Evolutionary conservation across 176 grass and related monocot genomes (phyloP).

Genomic region (bread wheat (Triticum aestivum)): DNA sequence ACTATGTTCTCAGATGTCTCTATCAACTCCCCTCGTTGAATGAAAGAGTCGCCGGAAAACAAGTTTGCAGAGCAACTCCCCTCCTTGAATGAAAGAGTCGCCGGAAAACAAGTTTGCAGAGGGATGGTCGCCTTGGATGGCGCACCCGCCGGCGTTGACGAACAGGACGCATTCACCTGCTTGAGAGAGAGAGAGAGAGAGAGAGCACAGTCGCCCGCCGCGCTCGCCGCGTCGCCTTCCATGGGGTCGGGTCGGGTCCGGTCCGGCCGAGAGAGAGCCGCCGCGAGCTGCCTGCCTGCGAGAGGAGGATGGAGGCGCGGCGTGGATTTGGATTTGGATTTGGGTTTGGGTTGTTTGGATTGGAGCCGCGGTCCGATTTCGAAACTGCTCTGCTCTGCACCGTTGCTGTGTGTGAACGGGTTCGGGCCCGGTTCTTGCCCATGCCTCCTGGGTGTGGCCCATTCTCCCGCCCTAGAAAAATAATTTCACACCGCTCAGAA

Average conservation of each 20-base stretch:
- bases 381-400: too few relatives aligned
- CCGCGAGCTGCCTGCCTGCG: background rate
- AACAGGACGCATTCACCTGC: slow-evolving; percentile 65
- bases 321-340: background rate
- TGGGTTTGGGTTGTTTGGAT: too few relatives aligned
- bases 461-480: too few relatives aligned
- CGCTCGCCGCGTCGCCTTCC: slow-evolving; percentile 20
- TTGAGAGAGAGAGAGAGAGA: background rate
- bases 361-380: too few relatives aligned
- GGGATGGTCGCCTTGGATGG: slow-evolving; percentile 33
- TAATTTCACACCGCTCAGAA: too few relatives aligned
- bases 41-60: too few relatives aligned
- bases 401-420: too few relatives aligned
- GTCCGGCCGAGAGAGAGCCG: too few relatives aligned
- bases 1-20: slow-evolving; percentile 64
- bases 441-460: too few relatives aligned
- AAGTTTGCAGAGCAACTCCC: background rate
- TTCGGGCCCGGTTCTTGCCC: too few relatives aligned
- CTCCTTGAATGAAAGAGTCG: slow-evolving; percentile 70
- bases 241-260: slow-evolving; percentile 15
- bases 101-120: slow-evolving; percentile 10
- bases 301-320: background rate
- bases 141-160: slow-evolving; percentile 64
- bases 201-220: too few relatives aligned
- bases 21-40: slow-evolving; percentile 52